phyloP scores from a whole-genome alignment of 306 rosid genomes.

The Quercus robur region DNA sequence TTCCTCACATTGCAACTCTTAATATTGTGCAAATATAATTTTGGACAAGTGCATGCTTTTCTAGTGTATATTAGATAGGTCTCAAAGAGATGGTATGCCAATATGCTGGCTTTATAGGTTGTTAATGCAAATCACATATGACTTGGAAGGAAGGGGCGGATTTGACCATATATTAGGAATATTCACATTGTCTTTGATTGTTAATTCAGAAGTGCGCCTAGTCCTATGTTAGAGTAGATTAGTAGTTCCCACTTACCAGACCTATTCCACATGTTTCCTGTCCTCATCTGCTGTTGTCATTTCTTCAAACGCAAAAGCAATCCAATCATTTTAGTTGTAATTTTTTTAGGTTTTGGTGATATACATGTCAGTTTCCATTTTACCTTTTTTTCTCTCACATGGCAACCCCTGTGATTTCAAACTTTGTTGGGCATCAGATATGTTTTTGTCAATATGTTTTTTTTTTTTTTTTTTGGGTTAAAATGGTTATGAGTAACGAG shows the following conservation, averaged over 20 bases:
- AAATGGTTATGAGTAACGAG: neutral
- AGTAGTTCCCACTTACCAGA: neutral
- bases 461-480: neutral
- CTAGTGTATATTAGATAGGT: constrained; percentile 20
- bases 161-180: neutral
- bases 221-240: neutral
- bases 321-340: neutral
- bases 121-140: neutral
- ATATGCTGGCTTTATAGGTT: constrained; percentile 2
- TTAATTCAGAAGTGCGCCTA: constrained; percentile 4
- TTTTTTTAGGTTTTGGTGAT: neutral
- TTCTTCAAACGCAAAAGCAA: neutral
- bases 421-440: neutral
- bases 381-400: neutral
- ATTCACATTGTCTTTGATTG: neutral
- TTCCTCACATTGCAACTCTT: constrained; percentile 9
- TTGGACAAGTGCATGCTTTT: constrained; percentile 6
- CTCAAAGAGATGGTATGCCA: constrained; percentile 13
- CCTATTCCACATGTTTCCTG: neutral
- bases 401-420: neutral
- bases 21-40: constrained; percentile 1
- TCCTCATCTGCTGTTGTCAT: neutral
- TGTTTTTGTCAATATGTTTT: neutral
- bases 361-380: neutral
- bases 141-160: neutral